Base-by-base conservation (phyloP, 2,329 filamentous ascomycete genomes). In the Phialocephala sp. region DNA sequence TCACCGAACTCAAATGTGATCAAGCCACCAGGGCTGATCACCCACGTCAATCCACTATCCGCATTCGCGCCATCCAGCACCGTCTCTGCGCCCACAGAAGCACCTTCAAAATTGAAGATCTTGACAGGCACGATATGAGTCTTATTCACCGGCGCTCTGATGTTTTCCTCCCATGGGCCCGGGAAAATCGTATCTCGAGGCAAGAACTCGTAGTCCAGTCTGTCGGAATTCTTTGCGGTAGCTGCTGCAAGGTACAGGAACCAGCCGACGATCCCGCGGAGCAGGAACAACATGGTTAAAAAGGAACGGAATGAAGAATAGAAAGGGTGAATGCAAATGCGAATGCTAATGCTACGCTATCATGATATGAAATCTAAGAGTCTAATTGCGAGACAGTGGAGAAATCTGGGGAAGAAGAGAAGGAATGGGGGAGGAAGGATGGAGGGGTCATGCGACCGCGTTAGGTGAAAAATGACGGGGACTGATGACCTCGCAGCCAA, bases 1-100 rank as follows among this genome's bases (percentile, higher is more conserved):
- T 81, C 76, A 4, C 67, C 73, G 65, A 81, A 81, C 61, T 79
- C 78, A 55, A 79, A 74, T 6, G 77, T 80, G 63, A 80, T 68
- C 52, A 76, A 68, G 15, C 76, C 77, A 22, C 78, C 65, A 77
- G 74, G 62, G 37, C 68, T 63, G 24, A 75, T 66, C 37, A 52
- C 64, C 63, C 66, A 72, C 1, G 57, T 60, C 24, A 66, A 56
- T 4, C 62, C 66, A 27, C 52, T 43, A 4, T 63, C 45, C 18
- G 35, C n/a, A 14, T 60, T 60, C 1, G 63, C 71, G 66, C 67
- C 63, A 36, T 71, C 20, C 22, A 72, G 59, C 11, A 66, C 64
- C 8, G 61, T 39, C 32, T 67, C 65, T 18, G 63, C 47, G 1
- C 69, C 72, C 1, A 68, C 69, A 6, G 78, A 73, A 61, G 76